A percentile compares a stretch with the other conserved stretches of the same genome.
phyloP scores from a whole-genome alignment of 192 early-diverging fungal species.

The Coemansia furcata region DNA sequence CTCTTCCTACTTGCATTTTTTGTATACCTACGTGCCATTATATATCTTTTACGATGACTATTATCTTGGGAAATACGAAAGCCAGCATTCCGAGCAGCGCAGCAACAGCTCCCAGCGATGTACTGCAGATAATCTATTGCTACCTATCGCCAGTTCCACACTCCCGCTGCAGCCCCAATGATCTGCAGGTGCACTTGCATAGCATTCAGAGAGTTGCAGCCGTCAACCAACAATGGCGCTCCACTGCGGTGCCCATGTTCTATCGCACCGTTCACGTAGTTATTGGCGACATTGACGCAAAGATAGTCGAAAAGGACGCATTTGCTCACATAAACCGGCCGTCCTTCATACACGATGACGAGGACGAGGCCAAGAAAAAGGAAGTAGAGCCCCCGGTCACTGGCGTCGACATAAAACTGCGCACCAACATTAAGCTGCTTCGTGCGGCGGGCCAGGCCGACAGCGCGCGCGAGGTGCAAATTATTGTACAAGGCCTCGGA shows the following conservation, averaged over 20 bases:
- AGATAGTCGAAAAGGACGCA: background rate
- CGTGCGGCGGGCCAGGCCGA: background rate
- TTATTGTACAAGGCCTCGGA: background rate
- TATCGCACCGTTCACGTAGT: constrained; percentile 2
- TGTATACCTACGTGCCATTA: too few species aligned
- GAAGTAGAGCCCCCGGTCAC: background rate
- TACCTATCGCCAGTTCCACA: background rate
- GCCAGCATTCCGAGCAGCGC: too few species aligned
- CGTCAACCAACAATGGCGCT: constrained; percentile 14
- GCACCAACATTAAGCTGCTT: background rate
- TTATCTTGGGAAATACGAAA: too few species aligned
- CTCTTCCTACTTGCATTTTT: too few species aligned
- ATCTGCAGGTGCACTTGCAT: background rate
- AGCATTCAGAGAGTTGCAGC: background rate
- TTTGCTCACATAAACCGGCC: background rate
- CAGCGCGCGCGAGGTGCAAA: background rate
- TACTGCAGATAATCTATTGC: background rate
- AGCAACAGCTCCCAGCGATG: too few species aligned
- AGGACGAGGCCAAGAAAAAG: background rate
- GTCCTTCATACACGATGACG: too few species aligned
- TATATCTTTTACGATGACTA: too few species aligned
- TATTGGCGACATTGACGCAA: background rate
- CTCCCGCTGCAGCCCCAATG: background rate
- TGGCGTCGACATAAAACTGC: background rate
- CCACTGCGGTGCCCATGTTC: background rate